Base-by-base conservation (phyloP, 352 stramenopile genomes). In the Pythium biforme region DNA sequence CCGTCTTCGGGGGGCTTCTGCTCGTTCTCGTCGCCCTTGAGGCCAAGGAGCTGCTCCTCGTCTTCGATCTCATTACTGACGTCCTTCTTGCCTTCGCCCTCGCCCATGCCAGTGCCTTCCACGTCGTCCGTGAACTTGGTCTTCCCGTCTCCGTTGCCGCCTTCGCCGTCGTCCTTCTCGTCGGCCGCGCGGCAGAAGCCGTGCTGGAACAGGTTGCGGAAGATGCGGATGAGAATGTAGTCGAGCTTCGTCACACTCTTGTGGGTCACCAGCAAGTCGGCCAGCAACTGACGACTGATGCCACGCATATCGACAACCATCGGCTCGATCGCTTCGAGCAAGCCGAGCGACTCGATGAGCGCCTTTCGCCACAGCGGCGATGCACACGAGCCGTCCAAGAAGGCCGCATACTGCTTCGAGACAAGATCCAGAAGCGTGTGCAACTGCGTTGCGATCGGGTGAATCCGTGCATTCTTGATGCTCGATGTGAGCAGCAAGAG, bases 1-100 rank as follows among this genome's bases (percentile, higher is more conserved):
- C 77, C 67, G 0, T 57, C 39, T 45, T 97, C 76, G 2, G 61
- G 61, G 1, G 61, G 61, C 58, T 74, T 70, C 33, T 99, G 70
- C 23, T 98, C 83, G 52, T 95, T 79, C 56, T 88, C 66, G 54
- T 97, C 95, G 49, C 88, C 89, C 77, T 99, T 97, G 19, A 99
- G 75, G 5, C 98, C 98, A 2, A 99, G 77, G n/a, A 99, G 75
- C 75, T 99, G 98, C 45, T 99, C 98, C 79, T 99, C 98, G 62
- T 99, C 98, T 65, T 99, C 97, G 33, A 99, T 98, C 72, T 99
- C 88, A 62, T 99, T 89, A 20, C 93, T 99, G 23, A 99, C 97
- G 75, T 99, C 98, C 67, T 99, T 98, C 65, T 97, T 98, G 72
- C 83, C 97, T 50, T 99, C 96, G 22, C 98, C 98, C 88, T 99